These are phyloP conservation scores for Syzygium jambos DNA, from an alignment of 345 rosid genomes.

Conservation along the genomic window DNA sequence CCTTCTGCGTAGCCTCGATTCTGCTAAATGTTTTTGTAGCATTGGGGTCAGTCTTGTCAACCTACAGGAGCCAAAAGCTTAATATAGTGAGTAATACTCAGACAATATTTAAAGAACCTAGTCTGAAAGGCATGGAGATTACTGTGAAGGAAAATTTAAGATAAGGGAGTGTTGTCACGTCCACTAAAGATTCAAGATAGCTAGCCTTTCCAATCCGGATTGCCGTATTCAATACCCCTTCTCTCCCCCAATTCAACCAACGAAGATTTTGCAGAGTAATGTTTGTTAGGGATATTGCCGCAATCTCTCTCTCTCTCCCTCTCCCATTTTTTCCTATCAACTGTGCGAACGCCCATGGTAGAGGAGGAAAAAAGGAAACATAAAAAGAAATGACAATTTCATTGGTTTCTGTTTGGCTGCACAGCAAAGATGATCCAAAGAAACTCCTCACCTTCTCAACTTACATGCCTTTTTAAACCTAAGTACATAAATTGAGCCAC, in stretches of 20 bases:
- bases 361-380: background rate
- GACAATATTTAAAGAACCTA: background rate
- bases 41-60: constrained; percentile 63
- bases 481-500: background rate
- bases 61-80: constrained; percentile 17
- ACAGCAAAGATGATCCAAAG: background rate
- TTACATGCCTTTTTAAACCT: background rate
- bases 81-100: background rate
- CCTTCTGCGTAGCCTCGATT: constrained; percentile 53
- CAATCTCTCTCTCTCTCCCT: background rate
- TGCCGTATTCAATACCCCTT: background rate
- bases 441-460: background rate
- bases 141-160: background rate
- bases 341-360: background rate
- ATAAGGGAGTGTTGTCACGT: background rate
- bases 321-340: background rate
- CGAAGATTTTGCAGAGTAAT: background rate
- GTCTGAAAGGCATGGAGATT: background rate
- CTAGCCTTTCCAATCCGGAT: background rate
- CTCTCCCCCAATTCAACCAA: background rate
- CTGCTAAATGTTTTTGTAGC: constrained; percentile 46
- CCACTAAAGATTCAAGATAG: background rate
- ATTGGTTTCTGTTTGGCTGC: background rate
- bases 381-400: background rate
- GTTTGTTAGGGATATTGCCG: background rate